Percentiles rank a stretch among this genome's conserved stretches.
phyloP scores from a whole-genome alignment of 768 basidiomycete genomes.

The Kwoniella sp. region DNA sequence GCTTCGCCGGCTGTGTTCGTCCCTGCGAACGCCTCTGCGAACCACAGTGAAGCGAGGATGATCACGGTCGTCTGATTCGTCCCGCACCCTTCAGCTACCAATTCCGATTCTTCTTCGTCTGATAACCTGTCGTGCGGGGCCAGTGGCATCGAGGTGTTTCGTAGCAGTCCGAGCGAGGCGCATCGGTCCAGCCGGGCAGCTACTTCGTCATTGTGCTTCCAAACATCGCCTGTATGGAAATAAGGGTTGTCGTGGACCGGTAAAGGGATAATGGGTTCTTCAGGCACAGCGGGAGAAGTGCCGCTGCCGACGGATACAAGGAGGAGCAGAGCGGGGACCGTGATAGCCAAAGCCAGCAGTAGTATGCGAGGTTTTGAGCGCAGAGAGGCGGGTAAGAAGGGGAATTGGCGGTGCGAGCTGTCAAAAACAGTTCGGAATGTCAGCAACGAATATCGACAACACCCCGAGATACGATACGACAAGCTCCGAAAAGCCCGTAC shows the following conservation, averaged over 20 bases:
- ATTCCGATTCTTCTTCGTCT: conserved; percentile 27
- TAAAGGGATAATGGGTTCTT: neutral
- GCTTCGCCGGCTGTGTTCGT: conserved; percentile 30
- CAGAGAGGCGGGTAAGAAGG: conserved; percentile 1
- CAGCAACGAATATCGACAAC: too few relatives aligned
- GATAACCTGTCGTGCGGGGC: neutral
- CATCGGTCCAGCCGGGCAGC: conserved; percentile 37
- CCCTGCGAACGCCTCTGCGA: conserved; percentile 41
- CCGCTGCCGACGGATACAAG: neutral
- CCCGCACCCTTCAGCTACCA: conserved; percentile 37
- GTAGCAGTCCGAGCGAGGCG: conserved; percentile 33
- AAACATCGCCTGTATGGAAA: conserved; percentile 41
- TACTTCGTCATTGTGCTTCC: conserved; percentile 45
- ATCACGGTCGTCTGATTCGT: conserved; percentile 45
- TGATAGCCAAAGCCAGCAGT: neutral
- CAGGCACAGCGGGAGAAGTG: neutral
- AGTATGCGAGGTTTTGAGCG: conserved; percentile 1
- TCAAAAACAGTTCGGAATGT: neutral
- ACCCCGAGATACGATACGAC: too few relatives aligned
- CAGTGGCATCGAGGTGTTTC: conserved; percentile 33
- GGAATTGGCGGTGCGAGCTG: conserved; percentile 7
- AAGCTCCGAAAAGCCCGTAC: too few relatives aligned
- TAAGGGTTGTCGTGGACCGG: conserved; percentile 34
- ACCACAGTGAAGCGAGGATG: conserved; percentile 43
- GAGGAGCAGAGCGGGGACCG: neutral